phyloP scores from a whole-genome alignment of 352 stramenopile genomes.

The Blastocystis sp. region DNA sequence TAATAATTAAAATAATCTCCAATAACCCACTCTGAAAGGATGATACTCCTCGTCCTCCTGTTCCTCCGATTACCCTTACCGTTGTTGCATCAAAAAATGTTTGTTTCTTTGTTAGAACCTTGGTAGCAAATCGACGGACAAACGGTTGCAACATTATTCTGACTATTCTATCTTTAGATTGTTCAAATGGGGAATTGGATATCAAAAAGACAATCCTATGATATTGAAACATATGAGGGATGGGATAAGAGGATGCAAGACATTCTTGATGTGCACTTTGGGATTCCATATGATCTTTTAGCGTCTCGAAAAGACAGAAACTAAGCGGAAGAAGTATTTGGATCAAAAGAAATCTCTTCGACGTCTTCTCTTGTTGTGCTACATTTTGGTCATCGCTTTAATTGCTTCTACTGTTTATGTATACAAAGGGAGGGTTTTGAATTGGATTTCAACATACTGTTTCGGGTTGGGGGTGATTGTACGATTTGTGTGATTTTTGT shows the following conservation, averaged over 20 bases:
- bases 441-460: too few species aligned
- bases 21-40: background rate
- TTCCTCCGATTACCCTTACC: background rate
- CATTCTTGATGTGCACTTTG: background rate
- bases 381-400: background rate
- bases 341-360: background rate
- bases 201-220: background rate
- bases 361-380: background rate
- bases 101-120: constrained; percentile 8
- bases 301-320: background rate
- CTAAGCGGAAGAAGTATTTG: background rate
- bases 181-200: background rate
- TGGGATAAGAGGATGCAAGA: constrained; percentile 4
- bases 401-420: background rate
- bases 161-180: background rate
- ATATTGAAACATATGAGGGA: constrained; percentile 10
- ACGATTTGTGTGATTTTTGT: too few species aligned
- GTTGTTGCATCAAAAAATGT: background rate
- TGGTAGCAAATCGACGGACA: background rate
- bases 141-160: background rate
- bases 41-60: constrained; percentile 7
- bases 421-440: too few species aligned
- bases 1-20: background rate
- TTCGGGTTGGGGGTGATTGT: too few species aligned
- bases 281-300: background rate